Evolutionary conservation across 192 early-diverging fungal genomes (phyloP), one percentile per base, ranked within the genome.

Genomic region (Geranomyces variabilis): DNA sequence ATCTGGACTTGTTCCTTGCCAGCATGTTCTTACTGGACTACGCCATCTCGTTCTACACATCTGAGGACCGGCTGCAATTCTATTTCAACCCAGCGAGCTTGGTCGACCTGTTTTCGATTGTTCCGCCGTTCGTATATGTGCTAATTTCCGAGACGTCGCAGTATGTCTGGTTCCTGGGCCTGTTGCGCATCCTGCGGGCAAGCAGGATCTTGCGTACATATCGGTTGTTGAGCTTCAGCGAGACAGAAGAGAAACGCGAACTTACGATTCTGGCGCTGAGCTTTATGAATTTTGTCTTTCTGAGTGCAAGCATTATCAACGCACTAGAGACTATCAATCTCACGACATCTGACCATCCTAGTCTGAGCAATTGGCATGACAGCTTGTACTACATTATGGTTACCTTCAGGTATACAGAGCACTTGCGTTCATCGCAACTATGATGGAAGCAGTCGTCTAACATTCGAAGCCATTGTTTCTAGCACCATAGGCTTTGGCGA

Each of bases 331-430:
- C 76, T 5, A 68, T 85, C 17, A 72, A 85, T 66, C 21, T 44
- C 31, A 36, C 41, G 0, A 71, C 61, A 30, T 22, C 48, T 21
- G 57, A 73, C 36, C 8, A 28, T 8, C 46, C 80, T 4, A 74
- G 67, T 28, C 61, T 86, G 28, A 63, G 33, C 17, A 77, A 74
- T 47, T 86, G 84, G 84, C 84, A 86, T 49, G 84, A 86, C 63
- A 77, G 75, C 55, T 68, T 86, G 53, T 86, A 86, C 59, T 86
- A 86, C 58, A 86, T 86, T 58, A 83, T 86, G 81, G 84, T 86
- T 14, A 83, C 79, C 0, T 83, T 85, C 75, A 77, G 77, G 77
- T 79, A 41, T 9, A 58, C n/a, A 28, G 12, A 22, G n/a, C 36
- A 14, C 36, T 8, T 71, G 28, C 8, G 3, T 72, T 46, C 15